A percentile compares a stretch with the other conserved stretches of the same genome.
These are phyloP conservation scores for Pinus albicaulis DNA, from an alignment of 75 land plant species.

Conservation along the genomic window DNA sequence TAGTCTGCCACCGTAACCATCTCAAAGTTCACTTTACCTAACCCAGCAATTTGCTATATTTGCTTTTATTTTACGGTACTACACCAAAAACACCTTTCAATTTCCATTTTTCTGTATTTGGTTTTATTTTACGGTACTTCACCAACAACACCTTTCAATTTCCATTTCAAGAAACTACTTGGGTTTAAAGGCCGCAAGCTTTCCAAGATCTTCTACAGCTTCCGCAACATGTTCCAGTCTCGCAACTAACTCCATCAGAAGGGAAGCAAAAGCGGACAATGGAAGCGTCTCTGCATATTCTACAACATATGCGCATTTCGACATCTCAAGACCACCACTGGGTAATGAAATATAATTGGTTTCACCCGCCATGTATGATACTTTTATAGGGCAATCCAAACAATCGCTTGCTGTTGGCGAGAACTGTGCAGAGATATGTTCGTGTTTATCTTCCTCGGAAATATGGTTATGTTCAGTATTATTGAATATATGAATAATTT, in stretches of 20 bases:
- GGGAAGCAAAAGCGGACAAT: conserved; percentile 21
- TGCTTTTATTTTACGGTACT: too few relatives aligned
- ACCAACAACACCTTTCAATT: too few relatives aligned
- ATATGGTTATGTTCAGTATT: neutral
- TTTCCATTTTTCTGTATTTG: too few relatives aligned
- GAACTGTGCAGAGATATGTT: neutral
- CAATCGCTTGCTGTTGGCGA: neutral
- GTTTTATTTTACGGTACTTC: too few relatives aligned
- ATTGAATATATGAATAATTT: neutral
- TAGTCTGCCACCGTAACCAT: too few relatives aligned
- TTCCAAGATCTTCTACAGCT: conserved; percentile 45
- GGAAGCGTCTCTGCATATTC: conserved; percentile 8
- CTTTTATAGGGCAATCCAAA: too few relatives aligned
- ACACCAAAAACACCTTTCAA: too few relatives aligned
- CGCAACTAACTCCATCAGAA: conserved; percentile 30
- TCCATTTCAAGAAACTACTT: neutral
- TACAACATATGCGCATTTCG: neutral
- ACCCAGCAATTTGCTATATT: too few relatives aligned
- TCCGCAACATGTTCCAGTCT: conserved; percentile 38
- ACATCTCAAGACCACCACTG: neutral
- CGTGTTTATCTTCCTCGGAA: neutral
- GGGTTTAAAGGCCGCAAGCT: conserved; percentile 27
- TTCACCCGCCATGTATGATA: neutral
- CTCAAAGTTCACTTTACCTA: too few relatives aligned
- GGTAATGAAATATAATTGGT: neutral